Evolutionary conservation across 208 protist genomes (phyloP).

Genomic region (Leishmania braziliensis): DNA sequence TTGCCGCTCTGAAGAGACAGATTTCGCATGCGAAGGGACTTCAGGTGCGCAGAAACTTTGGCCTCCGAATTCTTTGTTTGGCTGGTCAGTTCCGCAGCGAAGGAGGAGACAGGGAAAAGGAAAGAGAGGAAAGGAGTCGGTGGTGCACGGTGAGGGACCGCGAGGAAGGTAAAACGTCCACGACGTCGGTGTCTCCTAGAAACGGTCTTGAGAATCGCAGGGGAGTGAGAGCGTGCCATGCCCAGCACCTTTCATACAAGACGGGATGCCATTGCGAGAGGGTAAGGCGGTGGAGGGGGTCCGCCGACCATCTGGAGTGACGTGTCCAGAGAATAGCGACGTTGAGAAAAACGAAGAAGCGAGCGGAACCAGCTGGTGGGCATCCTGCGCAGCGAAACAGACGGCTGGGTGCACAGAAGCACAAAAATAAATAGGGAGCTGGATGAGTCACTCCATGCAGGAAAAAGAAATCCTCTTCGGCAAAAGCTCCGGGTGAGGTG

Average conservation of each 20-base stretch:
- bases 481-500: background rate
- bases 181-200: too few relatives aligned
- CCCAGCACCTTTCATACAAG: background rate
- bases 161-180: too few relatives aligned
- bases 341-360: background rate
- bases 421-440: background rate
- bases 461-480: background rate
- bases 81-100: background rate
- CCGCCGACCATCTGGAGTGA: too few relatives aligned
- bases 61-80: background rate
- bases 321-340: background rate
- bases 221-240: background rate
- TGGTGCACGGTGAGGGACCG: background rate
- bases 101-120: background rate
- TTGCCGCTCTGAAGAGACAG: too few relatives aligned
- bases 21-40: background rate
- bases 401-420: background rate
- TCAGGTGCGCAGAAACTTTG: background rate
- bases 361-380: background rate
- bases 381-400: background rate
- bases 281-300: background rate
- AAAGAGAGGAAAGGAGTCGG: slow-evolving; percentile 3
- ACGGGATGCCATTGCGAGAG: background rate
- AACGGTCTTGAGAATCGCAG: background rate
- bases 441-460: too few relatives aligned